Evolutionary conservation across 768 basidiomycete species (phyloP), one percentile per base, ranked within the genome.

Genomic region (Suillus discolor): DNA sequence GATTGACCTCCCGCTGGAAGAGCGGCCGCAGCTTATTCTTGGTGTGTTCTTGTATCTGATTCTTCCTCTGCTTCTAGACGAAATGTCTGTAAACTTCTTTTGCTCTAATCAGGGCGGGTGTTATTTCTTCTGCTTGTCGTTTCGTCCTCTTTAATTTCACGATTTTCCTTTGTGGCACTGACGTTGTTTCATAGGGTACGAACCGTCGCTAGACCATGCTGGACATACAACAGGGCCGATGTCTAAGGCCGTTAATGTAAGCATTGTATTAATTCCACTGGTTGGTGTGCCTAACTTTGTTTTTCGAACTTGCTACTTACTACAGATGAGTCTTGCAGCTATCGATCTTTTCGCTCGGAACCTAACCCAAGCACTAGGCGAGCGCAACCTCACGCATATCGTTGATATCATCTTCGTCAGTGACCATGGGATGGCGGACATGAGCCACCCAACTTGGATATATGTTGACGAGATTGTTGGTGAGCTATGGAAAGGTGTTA

Each of bases 371-470:
- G 83, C 85, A 1, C 79, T 97, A 44, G 81, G 81, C 57, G 81
- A 81, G 5, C 87, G 96, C 6, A 94, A 96, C 71, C 82, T 97
- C 31, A 88, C 87, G 2, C 85, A 91, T 55, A 91, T 96, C 25
- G 89, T 95, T 16, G 93, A 97, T 74, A 82, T 97, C 39, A 84
- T 97, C 34, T 95, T 96, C 70, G 94, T 97, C 68, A 91, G 90
- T 67, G 93, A 94, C 73, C 91, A 94, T 70, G 94, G 93, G 20
- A 96, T 94, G 92, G 89, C 88, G 1, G 92, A 93, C 74, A 96
- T 94, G n/a, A 88, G 87, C 66, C 84, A 91, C 67, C 88, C 88
- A 0, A 86, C 90, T 59, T 82, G 85, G 57, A 78, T 96, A 41
- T 93, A 90, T 75, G 81, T 97, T 62, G 94, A 97, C 73, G 90